phyloP scores from a whole-genome alignment of 495 filamentous ascomycete species.

The Lepidopterella palustris region DNA sequence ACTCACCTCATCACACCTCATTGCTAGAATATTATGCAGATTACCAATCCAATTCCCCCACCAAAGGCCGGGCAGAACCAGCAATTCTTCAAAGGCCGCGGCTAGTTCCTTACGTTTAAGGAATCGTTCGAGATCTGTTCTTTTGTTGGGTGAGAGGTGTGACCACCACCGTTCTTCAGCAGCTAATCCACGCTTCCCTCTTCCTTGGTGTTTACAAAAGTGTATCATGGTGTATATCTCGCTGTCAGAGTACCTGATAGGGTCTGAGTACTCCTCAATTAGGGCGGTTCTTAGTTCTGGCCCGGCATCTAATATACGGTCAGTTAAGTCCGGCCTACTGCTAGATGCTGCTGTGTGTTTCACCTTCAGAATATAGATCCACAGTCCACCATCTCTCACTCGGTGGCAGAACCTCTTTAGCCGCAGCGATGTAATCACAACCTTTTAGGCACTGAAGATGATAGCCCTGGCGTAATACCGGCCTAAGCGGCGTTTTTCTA shows the following conservation, averaged over 20 bases:
- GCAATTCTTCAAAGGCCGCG: not conserved
- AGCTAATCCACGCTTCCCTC: not conserved
- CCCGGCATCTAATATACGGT: not conserved
- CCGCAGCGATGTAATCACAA: not conserved
- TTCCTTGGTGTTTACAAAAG: not conserved
- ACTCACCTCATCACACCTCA: not conserved
- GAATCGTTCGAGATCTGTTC: not conserved
- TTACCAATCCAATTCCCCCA: not conserved
- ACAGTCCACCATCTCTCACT: not conserved
- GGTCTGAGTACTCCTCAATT: not conserved
- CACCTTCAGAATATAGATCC: not conserved
- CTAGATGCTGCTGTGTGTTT: not conserved
- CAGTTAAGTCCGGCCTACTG: not conserved
- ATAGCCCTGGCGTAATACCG: not conserved
- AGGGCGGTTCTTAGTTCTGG: not conserved
- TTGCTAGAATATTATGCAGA: not conserved
- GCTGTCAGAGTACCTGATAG: not conserved
- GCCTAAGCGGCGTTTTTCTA: not conserved
- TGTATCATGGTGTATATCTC: not conserved
- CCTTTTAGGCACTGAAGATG: not conserved
- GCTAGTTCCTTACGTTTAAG: not conserved
- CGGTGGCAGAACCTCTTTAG: not conserved
- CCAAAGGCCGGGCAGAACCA: not conserved
- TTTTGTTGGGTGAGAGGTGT: not conserved
- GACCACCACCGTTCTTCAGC: not conserved